phyloP scores from a whole-genome alignment of 2,329 filamentous ascomycete species.

The Fusarium zealandicum region DNA sequence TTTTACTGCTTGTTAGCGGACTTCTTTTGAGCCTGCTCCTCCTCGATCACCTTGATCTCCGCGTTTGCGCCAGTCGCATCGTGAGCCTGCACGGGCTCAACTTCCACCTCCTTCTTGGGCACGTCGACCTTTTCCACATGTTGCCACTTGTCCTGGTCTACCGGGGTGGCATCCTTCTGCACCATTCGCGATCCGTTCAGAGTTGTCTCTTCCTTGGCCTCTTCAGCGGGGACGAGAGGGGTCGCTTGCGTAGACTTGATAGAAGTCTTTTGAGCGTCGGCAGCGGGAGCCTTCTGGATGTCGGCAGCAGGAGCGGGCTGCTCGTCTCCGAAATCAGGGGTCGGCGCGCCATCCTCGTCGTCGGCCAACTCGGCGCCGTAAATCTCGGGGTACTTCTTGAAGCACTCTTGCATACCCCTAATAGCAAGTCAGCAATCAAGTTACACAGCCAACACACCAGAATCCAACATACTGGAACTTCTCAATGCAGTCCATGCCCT shows the following conservation, averaged over 20 bases:
- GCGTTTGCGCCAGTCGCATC: slow-evolving; percentile 44
- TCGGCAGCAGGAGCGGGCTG: slow-evolving; percentile 30
- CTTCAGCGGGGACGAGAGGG: background rate
- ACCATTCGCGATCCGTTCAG: slow-evolving; percentile 12
- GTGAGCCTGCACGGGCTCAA: slow-evolving; percentile 27
- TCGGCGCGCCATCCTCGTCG: slow-evolving; percentile 62
- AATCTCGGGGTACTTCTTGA: slow-evolving; percentile 88
- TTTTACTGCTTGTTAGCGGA: slow-evolving; percentile 12
- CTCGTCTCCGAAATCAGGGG: slow-evolving; percentile 41
- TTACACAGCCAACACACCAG: background rate
- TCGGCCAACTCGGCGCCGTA: slow-evolving; percentile 89
- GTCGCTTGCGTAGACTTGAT: background rate
- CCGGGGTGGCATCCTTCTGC: slow-evolving; percentile 21
- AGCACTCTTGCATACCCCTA: slow-evolving; percentile 97
- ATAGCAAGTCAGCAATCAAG: slow-evolving; percentile 38
- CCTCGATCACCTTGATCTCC: slow-evolving; percentile 26
- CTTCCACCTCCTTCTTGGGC: slow-evolving; percentile 22
- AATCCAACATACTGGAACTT: slow-evolving; percentile 83
- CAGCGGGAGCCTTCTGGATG: background rate
- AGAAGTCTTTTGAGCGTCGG: slow-evolving; percentile 12
- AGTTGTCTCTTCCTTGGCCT: slow-evolving; percentile 5
- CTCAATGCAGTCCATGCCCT: slow-evolving; percentile 97
- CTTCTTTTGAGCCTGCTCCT: slow-evolving; percentile 27
- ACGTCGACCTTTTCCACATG: slow-evolving; percentile 16
- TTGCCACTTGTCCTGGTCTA: slow-evolving; percentile 18